Evolutionary conservation across 768 basidiomycete species (phyloP).

Genomic region (Rhodotorula graminis): DNA sequence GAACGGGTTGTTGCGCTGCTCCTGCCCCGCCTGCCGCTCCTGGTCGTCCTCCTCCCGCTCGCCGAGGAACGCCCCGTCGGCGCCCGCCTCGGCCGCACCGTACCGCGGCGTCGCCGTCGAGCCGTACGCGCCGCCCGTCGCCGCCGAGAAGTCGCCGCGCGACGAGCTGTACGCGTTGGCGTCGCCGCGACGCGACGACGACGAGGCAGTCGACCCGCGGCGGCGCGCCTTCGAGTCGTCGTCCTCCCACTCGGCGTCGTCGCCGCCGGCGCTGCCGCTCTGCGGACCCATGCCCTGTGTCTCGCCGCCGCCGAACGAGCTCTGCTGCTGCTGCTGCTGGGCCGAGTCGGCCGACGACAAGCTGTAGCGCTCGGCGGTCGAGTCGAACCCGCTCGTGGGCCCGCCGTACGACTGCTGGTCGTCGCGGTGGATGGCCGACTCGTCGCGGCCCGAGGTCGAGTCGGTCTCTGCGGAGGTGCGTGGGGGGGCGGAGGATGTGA

Average conservation of each 20-base stretch:
- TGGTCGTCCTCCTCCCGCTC: neutral
- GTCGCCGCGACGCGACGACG: neutral
- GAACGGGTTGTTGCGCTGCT: neutral
- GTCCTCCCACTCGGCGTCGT: neutral
- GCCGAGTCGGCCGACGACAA: too few species aligned
- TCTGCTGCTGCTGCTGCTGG: neutral
- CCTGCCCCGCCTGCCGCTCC: neutral
- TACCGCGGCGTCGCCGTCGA: neutral
- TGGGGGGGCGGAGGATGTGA: neutral
- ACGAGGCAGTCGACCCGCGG: too few species aligned
- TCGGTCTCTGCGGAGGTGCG: neutral
- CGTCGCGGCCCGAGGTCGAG: neutral
- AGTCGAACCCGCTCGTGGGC: conserved; percentile 3
- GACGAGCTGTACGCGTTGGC: neutral
- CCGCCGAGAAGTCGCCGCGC: neutral
- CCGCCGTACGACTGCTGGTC: conserved; percentile 4
- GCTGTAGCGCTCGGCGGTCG: neutral
- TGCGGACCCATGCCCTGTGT: too few species aligned
- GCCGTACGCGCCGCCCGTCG: neutral
- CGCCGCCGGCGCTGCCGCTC: neutral
- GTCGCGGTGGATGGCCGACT: neutral
- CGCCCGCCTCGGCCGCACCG: neutral
- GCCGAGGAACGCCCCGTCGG: neutral
- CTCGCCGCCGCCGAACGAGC: neutral
- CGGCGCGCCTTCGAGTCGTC: neutral